Conservation (phyloP, 306 rosid genomes). For the Quercus ilex region DNA sequence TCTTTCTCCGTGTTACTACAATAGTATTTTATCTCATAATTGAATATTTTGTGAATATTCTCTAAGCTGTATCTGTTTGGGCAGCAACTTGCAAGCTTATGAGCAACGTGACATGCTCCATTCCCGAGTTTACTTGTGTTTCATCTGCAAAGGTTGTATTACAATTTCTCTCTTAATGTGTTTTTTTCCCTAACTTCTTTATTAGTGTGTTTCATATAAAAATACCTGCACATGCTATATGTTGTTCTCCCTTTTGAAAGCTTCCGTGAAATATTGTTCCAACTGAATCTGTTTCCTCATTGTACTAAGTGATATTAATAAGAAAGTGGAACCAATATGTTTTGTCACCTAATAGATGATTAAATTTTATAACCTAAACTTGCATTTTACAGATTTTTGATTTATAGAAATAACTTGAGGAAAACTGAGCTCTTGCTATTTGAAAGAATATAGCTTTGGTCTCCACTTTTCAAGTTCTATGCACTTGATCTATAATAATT, state of each 20-base stretch:
- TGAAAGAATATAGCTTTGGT: background rate
- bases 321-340: background rate
- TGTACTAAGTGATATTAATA: background rate
- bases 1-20: background rate
- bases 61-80: constrained; percentile 23
- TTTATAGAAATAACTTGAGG: background rate
- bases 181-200: constrained; percentile 3
- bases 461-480: background rate
- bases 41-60: constrained; percentile 15
- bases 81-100: constrained; percentile 88
- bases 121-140: constrained; percentile 95
- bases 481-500: background rate
- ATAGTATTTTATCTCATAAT: background rate
- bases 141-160: constrained; percentile 88
- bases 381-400: background rate
- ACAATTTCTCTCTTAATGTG: constrained; percentile 23
- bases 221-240: background rate
- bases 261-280: background rate
- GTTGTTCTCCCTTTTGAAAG: background rate
- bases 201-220: constrained; percentile 4
- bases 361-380: background rate
- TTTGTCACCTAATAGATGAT: background rate
- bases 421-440: background rate
- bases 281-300: background rate
- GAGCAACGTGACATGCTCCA: constrained; percentile 68